Conservation (phyloP, 2,329 filamentous ascomycete species). For the Stemphylium vesicarium region DNA sequence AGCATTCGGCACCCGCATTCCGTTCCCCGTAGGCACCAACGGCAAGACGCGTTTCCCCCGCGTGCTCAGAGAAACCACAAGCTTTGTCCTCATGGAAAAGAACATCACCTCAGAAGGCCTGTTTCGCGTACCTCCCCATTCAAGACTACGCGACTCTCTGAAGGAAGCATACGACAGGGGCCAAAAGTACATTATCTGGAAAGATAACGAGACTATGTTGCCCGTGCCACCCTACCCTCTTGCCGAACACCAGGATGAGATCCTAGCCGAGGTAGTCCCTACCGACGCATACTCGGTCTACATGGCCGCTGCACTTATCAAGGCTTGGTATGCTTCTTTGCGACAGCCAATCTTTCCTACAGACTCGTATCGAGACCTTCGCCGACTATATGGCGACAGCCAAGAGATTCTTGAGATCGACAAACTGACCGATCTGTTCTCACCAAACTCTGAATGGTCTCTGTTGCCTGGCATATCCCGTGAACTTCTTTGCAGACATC, state of each 20-base stretch:
- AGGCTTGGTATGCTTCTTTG: constrained; percentile 62
- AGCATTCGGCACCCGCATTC: constrained; percentile 56
- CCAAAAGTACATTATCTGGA: constrained; percentile 62
- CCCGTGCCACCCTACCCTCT: constrained; percentile 42
- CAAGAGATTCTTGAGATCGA: constrained; percentile 50
- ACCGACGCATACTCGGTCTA: constrained; percentile 61
- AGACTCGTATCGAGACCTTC: constrained; percentile 56
- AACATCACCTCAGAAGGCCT: constrained; percentile 60
- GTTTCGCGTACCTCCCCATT: constrained; percentile 61
- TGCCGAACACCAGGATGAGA: constrained; percentile 47
- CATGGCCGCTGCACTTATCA: constrained; percentile 61
- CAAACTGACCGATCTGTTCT: constrained; percentile 54
- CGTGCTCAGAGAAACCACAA: constrained; percentile 60
- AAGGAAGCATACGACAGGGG: constrained; percentile 63
- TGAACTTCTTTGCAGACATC: constrained; percentile 57
- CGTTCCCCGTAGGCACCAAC: constrained; percentile 54
- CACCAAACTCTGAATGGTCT: constrained; percentile 55
- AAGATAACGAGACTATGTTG: constrained; percentile 49
- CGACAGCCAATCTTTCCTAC: constrained; percentile 59
- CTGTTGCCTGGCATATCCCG: constrained; percentile 54
- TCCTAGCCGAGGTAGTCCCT: constrained; percentile 55
- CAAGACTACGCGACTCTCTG: constrained; percentile 57
- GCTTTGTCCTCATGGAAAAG: constrained; percentile 56
- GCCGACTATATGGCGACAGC: constrained; percentile 50
- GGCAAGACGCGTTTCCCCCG: constrained; percentile 58